These are phyloP conservation scores for Pseudogymnoascus sp. DNA, from an alignment of 2,329 filamentous ascomycete genomes.

Conservation along the genomic window DNA sequence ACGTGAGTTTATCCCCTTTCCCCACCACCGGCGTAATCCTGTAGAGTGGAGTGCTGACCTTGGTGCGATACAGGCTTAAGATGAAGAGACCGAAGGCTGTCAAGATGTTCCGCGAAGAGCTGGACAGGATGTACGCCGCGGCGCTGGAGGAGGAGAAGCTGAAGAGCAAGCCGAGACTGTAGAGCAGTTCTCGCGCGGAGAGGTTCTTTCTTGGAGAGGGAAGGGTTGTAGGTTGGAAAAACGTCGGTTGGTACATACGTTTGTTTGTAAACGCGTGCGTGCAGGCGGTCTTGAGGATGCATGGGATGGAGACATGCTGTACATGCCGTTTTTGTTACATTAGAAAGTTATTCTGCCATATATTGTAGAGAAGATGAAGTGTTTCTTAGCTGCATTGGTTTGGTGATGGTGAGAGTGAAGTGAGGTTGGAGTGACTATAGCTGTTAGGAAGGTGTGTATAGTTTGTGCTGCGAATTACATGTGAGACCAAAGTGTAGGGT, in stretches of 20 bases:
- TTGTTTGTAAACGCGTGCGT: background rate
- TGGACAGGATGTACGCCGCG: conserved; percentile 28
- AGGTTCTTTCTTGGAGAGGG: background rate
- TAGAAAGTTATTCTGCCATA: background rate
- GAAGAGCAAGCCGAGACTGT: background rate
- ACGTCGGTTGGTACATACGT: background rate
- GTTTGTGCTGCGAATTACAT: background rate
- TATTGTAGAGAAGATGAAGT: background rate
- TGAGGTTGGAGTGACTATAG: background rate
- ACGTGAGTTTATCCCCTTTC: conserved; percentile 59
- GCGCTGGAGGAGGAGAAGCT: conserved; percentile 22
- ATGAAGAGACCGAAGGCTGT: conserved; percentile 61
- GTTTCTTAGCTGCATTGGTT: background rate
- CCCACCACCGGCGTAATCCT: background rate
- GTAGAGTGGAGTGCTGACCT: conserved; percentile 14
- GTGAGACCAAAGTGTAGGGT: background rate
- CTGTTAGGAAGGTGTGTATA: background rate
- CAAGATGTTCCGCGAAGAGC: conserved; percentile 35
- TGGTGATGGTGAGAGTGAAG: background rate
- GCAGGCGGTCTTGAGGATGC: background rate
- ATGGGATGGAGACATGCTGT: background rate
- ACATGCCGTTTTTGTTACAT: background rate
- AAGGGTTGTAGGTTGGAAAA: background rate
- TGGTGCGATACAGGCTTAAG: conserved; percentile 45
- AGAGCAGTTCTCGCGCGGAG: background rate